phyloP scores from a whole-genome alignment of 2,329 filamentous ascomycete genomes.

The Cladophialophora bantiana region DNA sequence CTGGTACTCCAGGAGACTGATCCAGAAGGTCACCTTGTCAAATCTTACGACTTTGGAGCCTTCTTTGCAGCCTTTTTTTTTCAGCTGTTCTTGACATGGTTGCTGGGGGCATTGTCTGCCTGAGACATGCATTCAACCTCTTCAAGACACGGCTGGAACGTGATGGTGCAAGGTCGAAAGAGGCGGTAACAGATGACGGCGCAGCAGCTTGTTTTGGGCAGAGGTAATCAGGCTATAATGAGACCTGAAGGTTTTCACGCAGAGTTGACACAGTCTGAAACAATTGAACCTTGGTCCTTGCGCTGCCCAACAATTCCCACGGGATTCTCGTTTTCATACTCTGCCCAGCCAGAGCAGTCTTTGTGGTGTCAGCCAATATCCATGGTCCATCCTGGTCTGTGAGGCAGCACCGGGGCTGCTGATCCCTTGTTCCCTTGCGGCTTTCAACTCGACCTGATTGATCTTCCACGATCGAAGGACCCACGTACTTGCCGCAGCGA shows the following conservation, averaged over 20 bases:
- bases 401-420: not conserved
- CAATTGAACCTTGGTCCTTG: not conserved
- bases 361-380: conserved; percentile 23
- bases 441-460: conserved; percentile 34
- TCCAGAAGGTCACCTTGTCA: not conserved
- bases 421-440: conserved; percentile 16
- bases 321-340: conserved; percentile 9
- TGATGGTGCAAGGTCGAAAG: not conserved
- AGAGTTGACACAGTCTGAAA: not conserved
- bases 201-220: not conserved
- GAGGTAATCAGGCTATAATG: not conserved
- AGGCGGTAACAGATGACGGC: not conserved
- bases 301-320: not conserved
- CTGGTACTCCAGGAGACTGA: not conserved
- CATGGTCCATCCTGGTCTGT: not conserved
- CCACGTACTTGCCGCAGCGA: conserved; percentile 32
- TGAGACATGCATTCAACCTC: not conserved
- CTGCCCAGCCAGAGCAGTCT: conserved; percentile 23
- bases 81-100: not conserved
- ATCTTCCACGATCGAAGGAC: conserved; percentile 38
- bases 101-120: not conserved
- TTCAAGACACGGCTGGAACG: conserved; percentile 3
- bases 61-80: not conserved
- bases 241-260: not conserved
- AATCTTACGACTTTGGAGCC: not conserved